Percentiles rank a stretch among this genome's conserved stretches.
phyloP scores from a whole-genome alignment of 495 filamentous ascomycete genomes.

The Aspergillus ellipticus region DNA sequence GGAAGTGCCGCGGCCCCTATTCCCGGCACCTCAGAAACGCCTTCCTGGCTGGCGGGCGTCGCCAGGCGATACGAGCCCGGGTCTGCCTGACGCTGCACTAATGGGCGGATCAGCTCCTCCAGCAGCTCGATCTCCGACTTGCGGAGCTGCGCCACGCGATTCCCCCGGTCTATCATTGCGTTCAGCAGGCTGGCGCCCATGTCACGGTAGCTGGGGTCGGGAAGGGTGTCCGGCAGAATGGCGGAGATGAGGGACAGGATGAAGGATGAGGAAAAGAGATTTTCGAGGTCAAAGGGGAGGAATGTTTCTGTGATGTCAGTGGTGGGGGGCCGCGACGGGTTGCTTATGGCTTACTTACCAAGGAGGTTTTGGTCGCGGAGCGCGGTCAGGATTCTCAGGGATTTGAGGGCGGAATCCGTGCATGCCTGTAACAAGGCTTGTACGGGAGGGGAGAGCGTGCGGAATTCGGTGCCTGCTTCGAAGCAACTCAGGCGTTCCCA shows the following conservation, averaged over 20 bases:
- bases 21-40: not conserved
- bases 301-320: constrained; percentile 23
- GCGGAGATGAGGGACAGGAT: constrained; percentile 24
- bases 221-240: constrained; percentile 20
- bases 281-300: constrained; percentile 33
- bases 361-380: constrained; percentile 29
- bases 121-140: constrained; percentile 27
- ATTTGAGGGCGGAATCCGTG: constrained; percentile 26
- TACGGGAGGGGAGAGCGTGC: constrained; percentile 19
- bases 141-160: constrained; percentile 27
- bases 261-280: constrained; percentile 25
- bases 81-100: not conserved
- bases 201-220: constrained; percentile 22
- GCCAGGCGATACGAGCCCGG: not conserved
- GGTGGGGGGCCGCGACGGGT: too few species aligned
- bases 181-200: constrained; percentile 24
- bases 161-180: constrained; percentile 28
- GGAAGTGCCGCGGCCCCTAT: not conserved
- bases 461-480: constrained; percentile 13
- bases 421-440: constrained; percentile 26
- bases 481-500: constrained; percentile 24
- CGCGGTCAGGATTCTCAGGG: constrained; percentile 20
- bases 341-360: too few species aligned
- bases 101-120: constrained; percentile 21
- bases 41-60: not conserved